Evolutionary conservation across 352 stramenopile species (phyloP).

Genomic region (Globisporangium splendens): DNA sequence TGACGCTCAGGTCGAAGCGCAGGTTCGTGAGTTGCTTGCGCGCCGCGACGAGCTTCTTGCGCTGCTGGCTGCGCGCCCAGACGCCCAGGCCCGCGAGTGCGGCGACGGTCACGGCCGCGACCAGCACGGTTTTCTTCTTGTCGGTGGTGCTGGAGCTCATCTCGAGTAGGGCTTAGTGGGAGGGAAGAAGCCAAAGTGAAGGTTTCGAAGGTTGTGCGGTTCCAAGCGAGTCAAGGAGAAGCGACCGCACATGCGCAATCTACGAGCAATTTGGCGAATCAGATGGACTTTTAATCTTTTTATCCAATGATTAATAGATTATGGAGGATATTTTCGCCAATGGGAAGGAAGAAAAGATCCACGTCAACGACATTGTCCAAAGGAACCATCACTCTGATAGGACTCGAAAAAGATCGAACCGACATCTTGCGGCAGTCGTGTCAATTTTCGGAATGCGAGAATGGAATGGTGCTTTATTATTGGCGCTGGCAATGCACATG

Average conservation of each 20-base stretch:
- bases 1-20: constrained; percentile 69
- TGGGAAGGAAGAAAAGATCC: constrained; percentile 1
- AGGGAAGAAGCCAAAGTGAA: not conserved
- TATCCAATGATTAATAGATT: not conserved
- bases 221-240: not conserved
- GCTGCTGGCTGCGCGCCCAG: constrained; percentile 48
- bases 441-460: too few relatives aligned
- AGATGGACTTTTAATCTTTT: not conserved
- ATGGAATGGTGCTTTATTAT: not conserved
- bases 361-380: constrained; percentile 3
- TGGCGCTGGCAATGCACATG: constrained; percentile 1
- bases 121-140: constrained; percentile 55
- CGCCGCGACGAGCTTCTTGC: constrained; percentile 28
- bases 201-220: constrained; percentile 3
- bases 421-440: too few relatives aligned
- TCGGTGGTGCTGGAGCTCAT: constrained; percentile 22
- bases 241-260: not conserved
- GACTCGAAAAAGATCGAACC: not conserved
- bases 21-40: constrained; percentile 60
- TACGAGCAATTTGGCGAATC: constrained; percentile 18
- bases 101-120: constrained; percentile 41
- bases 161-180: not conserved
- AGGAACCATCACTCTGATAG: too few relatives aligned
- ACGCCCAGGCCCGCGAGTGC: constrained; percentile 47
- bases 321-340: constrained; percentile 5